Evolutionary conservation across 1,139 yeast species (phyloP).

Genomic region (Pneumocystis wakefieldiae): DNA sequence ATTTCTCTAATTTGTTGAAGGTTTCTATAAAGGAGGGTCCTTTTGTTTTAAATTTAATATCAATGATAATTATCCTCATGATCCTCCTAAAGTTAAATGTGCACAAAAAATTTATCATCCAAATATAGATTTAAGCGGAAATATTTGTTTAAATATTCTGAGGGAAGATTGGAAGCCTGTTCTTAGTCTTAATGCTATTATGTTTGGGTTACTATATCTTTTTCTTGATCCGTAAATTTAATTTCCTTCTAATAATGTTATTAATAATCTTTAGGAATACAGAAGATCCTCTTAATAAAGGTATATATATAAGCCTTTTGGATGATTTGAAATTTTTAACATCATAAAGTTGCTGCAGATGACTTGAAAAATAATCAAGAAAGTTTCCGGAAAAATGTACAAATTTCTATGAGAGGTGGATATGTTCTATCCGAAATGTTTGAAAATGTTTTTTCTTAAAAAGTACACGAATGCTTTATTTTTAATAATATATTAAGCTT

Average conservation of each 20-base stretch:
- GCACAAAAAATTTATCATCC: conserved; percentile 62
- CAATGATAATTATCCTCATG: conserved; percentile 70
- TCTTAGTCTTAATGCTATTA: conserved; percentile 59
- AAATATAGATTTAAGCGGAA: conserved; percentile 78
- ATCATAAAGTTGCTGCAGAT: conserved; percentile 50
- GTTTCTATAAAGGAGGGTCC: conserved; percentile 48
- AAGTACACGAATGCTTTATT: background rate
- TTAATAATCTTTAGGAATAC: conserved; percentile 70
- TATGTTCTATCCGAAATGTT: conserved; percentile 43
- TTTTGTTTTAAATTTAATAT: conserved; percentile 54
- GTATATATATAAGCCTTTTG: conserved; percentile 7
- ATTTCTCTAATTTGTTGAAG: background rate
- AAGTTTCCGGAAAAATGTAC: conserved; percentile 45
- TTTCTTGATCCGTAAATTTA: background rate
- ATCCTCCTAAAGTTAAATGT: conserved; percentile 54
- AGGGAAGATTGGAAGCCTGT: conserved; percentile 97
- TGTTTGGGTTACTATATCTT: conserved; percentile 64
- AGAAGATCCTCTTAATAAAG: conserved; percentile 77
- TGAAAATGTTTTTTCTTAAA: conserved; percentile 26
- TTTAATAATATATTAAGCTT: background rate
- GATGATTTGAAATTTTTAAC: background rate
- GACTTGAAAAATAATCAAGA: conserved; percentile 45
- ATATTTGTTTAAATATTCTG: conserved; percentile 76
- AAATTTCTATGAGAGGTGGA: conserved; percentile 58
- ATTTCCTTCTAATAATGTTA: conserved; percentile 26